Evolutionary conservation across 2,329 filamentous ascomycete genomes (phyloP), one percentile per base, ranked within the genome.

Genomic region (Penicillium rolfsii): DNA sequence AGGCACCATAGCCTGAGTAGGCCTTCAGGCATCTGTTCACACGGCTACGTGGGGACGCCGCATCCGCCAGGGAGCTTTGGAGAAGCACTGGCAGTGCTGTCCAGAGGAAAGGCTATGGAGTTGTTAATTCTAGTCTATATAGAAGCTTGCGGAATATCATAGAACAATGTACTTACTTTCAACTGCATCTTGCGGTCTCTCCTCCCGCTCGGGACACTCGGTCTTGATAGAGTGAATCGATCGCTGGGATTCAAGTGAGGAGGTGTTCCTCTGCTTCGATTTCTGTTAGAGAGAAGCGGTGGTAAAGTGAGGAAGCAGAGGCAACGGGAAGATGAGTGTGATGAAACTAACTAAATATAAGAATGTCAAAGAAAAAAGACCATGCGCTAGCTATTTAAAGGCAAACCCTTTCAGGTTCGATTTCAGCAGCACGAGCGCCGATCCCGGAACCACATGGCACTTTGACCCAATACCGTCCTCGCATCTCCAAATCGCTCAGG

Each of bases 1-100:
- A 55, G 12, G n/a, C n/a, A 28, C 55, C 55, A 24, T 62, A 40
- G 6, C 62, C 64, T 4, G 58, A 60, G 26, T 73, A 65, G 40
- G 62, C 61, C 52, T 60, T 64, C 14, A 74, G 45, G 6, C 58
- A 57, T n/a, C 64, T 64, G 5, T 50, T 53, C 30, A 73, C 55
- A 3, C 73, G 70, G 11, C 36, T 65, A 35, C 58, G 58, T 5
- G 62, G 30, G 14, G 61, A 57, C 1, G 26, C 26, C 14, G 52
- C 52, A 4, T 48, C 30, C 5, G 14, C 53, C 41, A 48, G 33
- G 48, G 53, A 46, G 43, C n/a, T n/a, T 58, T 5, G 61, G 30
- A 33, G 62, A 56, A 70, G 54, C 56, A 67, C 41, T n/a, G 66
- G 60, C 38, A 67, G 55, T 19, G 56, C 56, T 28, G 58, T 64